phyloP scores from a whole-genome alignment of 805 yeast species.

The Clavispora carvajalis region DNA sequence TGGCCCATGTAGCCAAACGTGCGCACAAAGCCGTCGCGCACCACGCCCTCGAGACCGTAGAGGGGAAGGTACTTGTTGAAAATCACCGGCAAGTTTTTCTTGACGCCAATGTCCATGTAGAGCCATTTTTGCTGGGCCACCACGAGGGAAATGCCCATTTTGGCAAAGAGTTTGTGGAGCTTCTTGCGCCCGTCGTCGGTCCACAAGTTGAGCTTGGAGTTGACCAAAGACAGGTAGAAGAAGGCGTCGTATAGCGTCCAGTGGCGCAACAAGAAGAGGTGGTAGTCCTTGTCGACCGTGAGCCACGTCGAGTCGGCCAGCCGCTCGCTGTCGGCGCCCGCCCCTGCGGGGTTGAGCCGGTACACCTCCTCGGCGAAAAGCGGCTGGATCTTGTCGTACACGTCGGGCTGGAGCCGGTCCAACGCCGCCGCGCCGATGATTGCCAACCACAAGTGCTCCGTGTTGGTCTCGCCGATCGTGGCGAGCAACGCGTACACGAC shows the following conservation, averaged over 20 bases:
- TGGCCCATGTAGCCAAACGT: constrained; percentile 85
- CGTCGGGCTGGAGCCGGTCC: constrained; percentile 65
- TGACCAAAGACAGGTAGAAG: constrained; percentile 84
- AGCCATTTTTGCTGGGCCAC: constrained; percentile 92
- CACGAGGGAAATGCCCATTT: constrained; percentile 88
- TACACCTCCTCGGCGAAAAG: constrained; percentile 76
- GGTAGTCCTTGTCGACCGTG: constrained; percentile 75
- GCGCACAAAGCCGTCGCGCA: constrained; percentile 80
- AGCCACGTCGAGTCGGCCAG: constrained; percentile 44
- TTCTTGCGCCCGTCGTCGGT: constrained; percentile 85
- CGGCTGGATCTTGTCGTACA: constrained; percentile 69
- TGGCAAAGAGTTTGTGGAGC: constrained; percentile 86
- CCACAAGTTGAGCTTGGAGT: constrained; percentile 83
- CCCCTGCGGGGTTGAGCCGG: constrained; percentile 48
- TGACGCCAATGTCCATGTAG: constrained; percentile 77
- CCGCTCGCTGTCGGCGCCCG: constrained; percentile 16
- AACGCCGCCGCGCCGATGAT: constrained; percentile 84
- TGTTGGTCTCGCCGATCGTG: constrained; percentile 73
- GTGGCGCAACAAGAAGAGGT: constrained; percentile 80
- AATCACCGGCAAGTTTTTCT: constrained; percentile 63
- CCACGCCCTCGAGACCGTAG: constrained; percentile 78
- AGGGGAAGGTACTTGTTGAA: constrained; percentile 65
- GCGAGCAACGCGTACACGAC: constrained; percentile 78
- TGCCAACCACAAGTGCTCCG: constrained; percentile 74
- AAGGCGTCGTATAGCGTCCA: constrained; percentile 92